Evolutionary conservation across 352 stramenopile species (phyloP).

Genomic region (Pythium phragmitis): DNA sequence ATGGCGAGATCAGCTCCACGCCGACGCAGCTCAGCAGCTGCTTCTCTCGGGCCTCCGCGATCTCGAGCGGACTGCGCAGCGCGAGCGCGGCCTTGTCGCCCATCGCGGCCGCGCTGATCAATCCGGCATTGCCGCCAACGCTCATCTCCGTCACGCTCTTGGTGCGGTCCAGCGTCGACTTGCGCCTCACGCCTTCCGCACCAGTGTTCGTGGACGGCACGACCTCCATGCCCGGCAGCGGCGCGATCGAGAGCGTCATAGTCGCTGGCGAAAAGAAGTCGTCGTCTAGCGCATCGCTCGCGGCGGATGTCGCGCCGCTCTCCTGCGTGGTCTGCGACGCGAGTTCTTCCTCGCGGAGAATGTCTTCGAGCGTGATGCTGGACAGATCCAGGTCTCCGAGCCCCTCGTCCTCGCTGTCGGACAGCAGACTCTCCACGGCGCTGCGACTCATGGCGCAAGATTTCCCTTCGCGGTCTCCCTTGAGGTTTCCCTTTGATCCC

Average conservation of each 20-base stretch:
- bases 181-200: not conserved
- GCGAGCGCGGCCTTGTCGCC: slow-evolving; percentile 21
- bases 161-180: slow-evolving; percentile 29
- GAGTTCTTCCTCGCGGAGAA: slow-evolving; percentile 44
- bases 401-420: slow-evolving; percentile 39
- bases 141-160: slow-evolving; percentile 47
- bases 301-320: not conserved
- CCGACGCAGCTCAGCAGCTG: slow-evolving; percentile 81
- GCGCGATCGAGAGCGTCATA: slow-evolving; percentile 48
- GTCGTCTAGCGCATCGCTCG: slow-evolving; percentile 38
- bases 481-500: not conserved
- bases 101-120: slow-evolving; percentile 22
- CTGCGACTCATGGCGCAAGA: slow-evolving; percentile 20
- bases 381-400: slow-evolving; percentile 35
- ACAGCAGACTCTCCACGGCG: slow-evolving; percentile 30
- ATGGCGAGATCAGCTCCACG: slow-evolving; percentile 75
- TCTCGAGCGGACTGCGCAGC: slow-evolving; percentile 63
- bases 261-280: slow-evolving; percentile 75
- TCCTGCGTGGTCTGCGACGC: slow-evolving; percentile 24
- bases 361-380: slow-evolving; percentile 40
- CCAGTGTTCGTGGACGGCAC: slow-evolving; percentile 14
- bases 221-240: slow-evolving; percentile 70
- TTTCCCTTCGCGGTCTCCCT: not conserved
- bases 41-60: slow-evolving; percentile 77
- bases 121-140: slow-evolving; percentile 26